phyloP scores from a whole-genome alignment of 208 protist species.

The Acanthamoeba healyi region DNA sequence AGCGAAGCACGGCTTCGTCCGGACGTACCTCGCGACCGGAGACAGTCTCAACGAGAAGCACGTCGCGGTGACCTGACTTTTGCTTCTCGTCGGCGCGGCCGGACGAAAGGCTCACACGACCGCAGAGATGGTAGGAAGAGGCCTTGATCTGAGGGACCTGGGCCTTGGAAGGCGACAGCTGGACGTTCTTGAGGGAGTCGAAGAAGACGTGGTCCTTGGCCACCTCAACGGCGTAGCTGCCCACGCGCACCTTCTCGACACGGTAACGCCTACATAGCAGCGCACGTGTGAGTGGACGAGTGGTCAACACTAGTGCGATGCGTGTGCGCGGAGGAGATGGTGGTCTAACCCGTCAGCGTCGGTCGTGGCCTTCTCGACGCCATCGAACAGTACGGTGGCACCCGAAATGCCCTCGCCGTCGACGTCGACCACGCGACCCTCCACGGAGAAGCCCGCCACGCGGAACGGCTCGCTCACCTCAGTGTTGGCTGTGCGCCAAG shows the following conservation, averaged over 20 bases:
- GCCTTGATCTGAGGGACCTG: constrained; percentile 14
- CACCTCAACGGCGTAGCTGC: constrained; percentile 53
- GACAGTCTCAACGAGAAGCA: not conserved
- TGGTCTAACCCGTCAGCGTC: constrained; percentile 11
- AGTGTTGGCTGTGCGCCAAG: too few relatives aligned
- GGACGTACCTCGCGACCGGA: constrained; percentile 35
- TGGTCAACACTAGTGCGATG: too few relatives aligned
- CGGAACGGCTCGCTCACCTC: constrained; percentile 40
- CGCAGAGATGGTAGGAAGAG: constrained; percentile 13
- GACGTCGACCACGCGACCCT: constrained; percentile 46
- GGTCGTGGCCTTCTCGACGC: constrained; percentile 45
- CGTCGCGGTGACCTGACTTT: constrained; percentile 5
- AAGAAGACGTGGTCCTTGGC: constrained; percentile 69
- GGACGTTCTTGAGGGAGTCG: not conserved
- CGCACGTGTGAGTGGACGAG: too few relatives aligned
- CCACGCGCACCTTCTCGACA: constrained; percentile 57
- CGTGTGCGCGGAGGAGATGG: too few relatives aligned
- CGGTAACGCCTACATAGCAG: constrained; percentile 56
- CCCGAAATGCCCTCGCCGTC: constrained; percentile 18
- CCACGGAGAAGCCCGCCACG: constrained; percentile 60
- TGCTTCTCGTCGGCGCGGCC: not conserved
- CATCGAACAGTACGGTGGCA: constrained; percentile 54
- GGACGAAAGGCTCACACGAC: constrained; percentile 15
- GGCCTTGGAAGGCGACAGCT: constrained; percentile 54
- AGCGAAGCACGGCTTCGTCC: too few relatives aligned